Percentiles rank a stretch among this genome's conserved stretches.
Evolutionary conservation across 1,139 yeast species (phyloP).

Genomic region (Pichia sp.): DNA sequence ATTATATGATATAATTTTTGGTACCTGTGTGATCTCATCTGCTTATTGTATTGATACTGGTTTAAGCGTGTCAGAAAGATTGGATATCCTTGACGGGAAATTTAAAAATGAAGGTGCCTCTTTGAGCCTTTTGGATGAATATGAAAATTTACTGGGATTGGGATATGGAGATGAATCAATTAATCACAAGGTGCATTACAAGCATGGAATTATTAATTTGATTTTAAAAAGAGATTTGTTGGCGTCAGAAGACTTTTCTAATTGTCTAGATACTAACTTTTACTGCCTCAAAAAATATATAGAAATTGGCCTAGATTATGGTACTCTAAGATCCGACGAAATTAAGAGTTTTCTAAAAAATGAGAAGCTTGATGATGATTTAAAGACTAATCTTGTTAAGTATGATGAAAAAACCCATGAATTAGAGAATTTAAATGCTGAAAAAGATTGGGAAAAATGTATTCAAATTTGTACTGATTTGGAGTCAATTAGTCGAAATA

Average conservation of each 20-base stretch:
- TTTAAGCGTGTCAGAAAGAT: too few relatives aligned
- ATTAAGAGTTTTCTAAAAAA: slow-evolving; percentile 18
- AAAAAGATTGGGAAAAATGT: slow-evolving; percentile 21
- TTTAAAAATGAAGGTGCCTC: slow-evolving; percentile 18
- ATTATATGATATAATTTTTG: too few relatives aligned
- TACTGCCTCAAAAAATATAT: slow-evolving; percentile 38
- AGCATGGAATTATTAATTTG: slow-evolving; percentile 46
- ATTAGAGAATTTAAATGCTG: neutral
- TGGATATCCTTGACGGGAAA: slow-evolving; percentile 7
- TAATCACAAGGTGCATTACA: slow-evolving; percentile 16
- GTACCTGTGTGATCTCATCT: too few relatives aligned
- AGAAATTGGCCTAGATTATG: slow-evolving; percentile 39
- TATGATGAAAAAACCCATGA: neutral
- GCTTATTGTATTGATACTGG: too few relatives aligned
- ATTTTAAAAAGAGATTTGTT: slow-evolving; percentile 38
- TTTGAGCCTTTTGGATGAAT: slow-evolving; percentile 18
- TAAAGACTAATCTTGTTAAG: neutral
- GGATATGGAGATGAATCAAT: neutral
- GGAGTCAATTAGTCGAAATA: slow-evolving; percentile 23
- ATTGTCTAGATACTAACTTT: slow-evolving; percentile 26
- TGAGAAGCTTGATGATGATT: slow-evolving; percentile 16
- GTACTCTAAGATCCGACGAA: slow-evolving; percentile 18
- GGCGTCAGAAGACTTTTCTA: slow-evolving; percentile 41
- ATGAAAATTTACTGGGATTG: slow-evolving; percentile 15
- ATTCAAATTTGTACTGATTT: slow-evolving; percentile 20